Base-by-base conservation (phyloP, 352 stramenopile species). In the Pythium volutum region DNA sequence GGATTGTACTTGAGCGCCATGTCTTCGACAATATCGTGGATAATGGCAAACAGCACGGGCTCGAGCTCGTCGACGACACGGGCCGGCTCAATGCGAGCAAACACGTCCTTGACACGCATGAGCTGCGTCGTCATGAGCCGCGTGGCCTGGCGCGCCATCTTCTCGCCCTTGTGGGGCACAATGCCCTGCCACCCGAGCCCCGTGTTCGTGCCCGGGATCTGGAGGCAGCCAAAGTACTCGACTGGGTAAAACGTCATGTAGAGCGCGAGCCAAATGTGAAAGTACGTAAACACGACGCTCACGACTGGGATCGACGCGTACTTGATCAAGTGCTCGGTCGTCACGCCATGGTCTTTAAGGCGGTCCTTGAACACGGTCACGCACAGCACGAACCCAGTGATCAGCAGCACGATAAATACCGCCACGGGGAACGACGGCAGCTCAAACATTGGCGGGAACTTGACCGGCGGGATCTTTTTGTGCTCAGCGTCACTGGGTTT, bases 191-290 rank as follows among this genome's bases (percentile, higher is more conserved):
- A 99, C 10, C 97, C 96, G 4, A 98, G 62, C 9, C 96, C 96
- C 62, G 92, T 97, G 70, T 97, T 93, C 4, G 84, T 96, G 42
- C 71, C 66, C 0, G 84, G 81, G 63, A 93, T 88, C 71, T 96
- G 91, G 55, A 96, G 72, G 27, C 88, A 93, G 20, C 96, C 97
- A 27, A 83, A 71, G 69, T 98, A 99, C 46, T 97, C 72, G 34
- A 99, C 77, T 7, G 97, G 97, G 71, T 98, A 97, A 73, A 99
- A 99, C 33, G 98, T 99, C 89, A 98, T 98, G 78, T 95, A 98
- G 3, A 99, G 75, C 34, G 97, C 97, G 57, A 98, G 70, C 78
- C 96, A 97, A 75, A 98, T 98, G 70, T 97, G 97, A 39, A 97
- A 70, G 62, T 98, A 98, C 39, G 93, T 97, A 60, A 98, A 97